Evolutionary conservation across 1,284 basidiomycete genomes (phyloP).

Genomic region (Volvariella surrecta): DNA sequence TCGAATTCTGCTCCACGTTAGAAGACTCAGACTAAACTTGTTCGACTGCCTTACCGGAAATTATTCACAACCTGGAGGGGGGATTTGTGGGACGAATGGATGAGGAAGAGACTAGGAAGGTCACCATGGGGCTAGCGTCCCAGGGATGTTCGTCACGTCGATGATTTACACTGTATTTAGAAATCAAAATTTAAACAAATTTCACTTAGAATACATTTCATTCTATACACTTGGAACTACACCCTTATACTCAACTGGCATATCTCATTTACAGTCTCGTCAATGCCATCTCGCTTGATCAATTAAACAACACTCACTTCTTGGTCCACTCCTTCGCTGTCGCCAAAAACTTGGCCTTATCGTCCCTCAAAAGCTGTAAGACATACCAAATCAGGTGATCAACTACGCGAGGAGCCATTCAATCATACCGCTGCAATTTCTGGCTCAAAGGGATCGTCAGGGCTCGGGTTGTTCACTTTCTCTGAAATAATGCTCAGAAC

Average conservation of each 20-base stretch:
- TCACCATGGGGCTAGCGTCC: background rate
- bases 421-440: slow-evolving; percentile 66
- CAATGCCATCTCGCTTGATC: background rate
- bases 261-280: too few species aligned
- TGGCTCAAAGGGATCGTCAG: slow-evolving; percentile 86
- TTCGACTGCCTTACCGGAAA: background rate
- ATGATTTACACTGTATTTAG: too few species aligned
- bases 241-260: too few species aligned
- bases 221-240: too few species aligned
- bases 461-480: slow-evolving; percentile 81
- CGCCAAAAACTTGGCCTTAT: slow-evolving; percentile 58
- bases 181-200: too few species aligned
- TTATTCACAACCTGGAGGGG: background rate
- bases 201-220: too few species aligned
- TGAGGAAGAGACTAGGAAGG: background rate
- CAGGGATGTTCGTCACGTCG: background rate
- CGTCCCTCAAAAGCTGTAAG: slow-evolving; percentile 59
- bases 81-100: background rate
- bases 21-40: background rate
- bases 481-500: slow-evolving; percentile 77
- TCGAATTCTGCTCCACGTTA: slow-evolving; percentile 1
- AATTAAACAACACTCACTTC: slow-evolving; percentile 40
- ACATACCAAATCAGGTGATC: slow-evolving; percentile 6
- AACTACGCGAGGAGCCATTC: slow-evolving; percentile 1
- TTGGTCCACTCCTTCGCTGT: slow-evolving; percentile 77